Percentiles rank a stretch among this genome's conserved stretches.
Evolutionary conservation across 139 green algal genomes (phyloP).

Genomic region (Parachlorella kessleri): DNA sequence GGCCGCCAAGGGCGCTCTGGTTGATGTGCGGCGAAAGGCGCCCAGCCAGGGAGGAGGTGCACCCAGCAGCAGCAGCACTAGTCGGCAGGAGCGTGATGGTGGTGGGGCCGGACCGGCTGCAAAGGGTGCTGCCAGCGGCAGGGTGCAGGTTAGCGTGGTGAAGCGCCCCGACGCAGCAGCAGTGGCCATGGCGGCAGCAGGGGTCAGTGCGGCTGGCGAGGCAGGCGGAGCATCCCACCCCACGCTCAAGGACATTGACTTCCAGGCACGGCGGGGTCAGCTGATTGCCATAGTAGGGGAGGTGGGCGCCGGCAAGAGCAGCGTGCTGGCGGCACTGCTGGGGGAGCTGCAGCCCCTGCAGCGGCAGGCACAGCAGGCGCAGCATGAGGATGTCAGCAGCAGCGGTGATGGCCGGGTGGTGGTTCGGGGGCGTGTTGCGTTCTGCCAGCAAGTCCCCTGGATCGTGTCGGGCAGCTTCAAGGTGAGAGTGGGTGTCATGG

Average conservation of each 20-base stretch:
- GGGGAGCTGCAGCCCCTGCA: constrained; percentile 71
- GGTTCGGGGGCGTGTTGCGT: constrained; percentile 66
- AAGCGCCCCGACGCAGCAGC: background rate
- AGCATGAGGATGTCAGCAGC: background rate
- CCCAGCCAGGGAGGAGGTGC: background rate
- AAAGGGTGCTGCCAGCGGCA: too few relatives aligned
- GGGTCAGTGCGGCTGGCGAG: background rate
- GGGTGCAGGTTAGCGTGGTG: background rate
- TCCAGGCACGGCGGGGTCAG: constrained; percentile 58
- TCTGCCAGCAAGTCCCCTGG: constrained; percentile 81
- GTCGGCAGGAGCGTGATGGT: background rate
- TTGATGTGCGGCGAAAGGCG: background rate
- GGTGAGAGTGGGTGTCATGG: background rate
- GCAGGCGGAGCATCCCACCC: background rate
- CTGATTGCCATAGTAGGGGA: constrained; percentile 73
- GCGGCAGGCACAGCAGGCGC: background rate
- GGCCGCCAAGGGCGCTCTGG: too few relatives aligned
- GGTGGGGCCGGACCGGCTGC: background rate
- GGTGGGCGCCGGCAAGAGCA: constrained; percentile 78
- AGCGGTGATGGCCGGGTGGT: constrained; percentile 16
- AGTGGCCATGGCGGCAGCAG: background rate
- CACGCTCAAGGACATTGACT: constrained; percentile 52
- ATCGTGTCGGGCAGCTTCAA: constrained; percentile 67
- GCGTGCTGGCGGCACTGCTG: constrained; percentile 76
- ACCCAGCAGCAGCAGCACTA: background rate